Base-by-base conservation (phyloP, 768 basidiomycete genomes). In the Antrodiella citrinella region DNA sequence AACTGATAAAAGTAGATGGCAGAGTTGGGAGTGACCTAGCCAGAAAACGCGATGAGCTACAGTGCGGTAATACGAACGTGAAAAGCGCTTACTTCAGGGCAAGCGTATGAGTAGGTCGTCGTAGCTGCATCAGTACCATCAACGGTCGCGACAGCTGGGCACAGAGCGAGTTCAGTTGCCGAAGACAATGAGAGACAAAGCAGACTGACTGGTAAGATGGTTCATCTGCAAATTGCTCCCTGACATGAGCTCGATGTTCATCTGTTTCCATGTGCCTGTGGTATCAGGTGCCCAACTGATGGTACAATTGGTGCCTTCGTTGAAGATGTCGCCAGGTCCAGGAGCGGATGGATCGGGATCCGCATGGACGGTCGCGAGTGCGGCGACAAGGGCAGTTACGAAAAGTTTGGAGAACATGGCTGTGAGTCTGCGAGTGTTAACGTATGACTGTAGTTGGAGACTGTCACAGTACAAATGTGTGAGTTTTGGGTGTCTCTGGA, bases 1-100 rank as follows among this genome's bases (percentile, higher is more conserved):
- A 86, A 90, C 59, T 89, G 85, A 65, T 87, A 87, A 71, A 90
- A 91, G 70, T 89, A 91, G 55, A 90, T 80, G 30, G 78, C 60
- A 2, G 87, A 72, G 64, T 84, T 70, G 18, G 78, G 75, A 18
- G 67, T 68, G 35, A 90, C 85, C 82, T 85, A 57, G 30, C 7
- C 7, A 45, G 39, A 47, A 39, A 25, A 25, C 18, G 23, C 40
- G 20, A 51, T 18, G 4, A 47, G 45, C 30, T 35, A 35, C 30
- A 15, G 30, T 7, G 7, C 30, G 15, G 30, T 35, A 15, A 15
- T 35, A n/a, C 30, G 30, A 7, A 35, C 15, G 30, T 35, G 30
- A 7, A 35, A 15, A 13, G 13, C n/a, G 63, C 73, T 52, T 54
- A 86, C 86, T 52, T 72, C 64, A 12, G 84, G 89, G 68, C 89